Conservation (phyloP, 768 basidiomycete genomes). For the Pisolithus microcarpus region DNA sequence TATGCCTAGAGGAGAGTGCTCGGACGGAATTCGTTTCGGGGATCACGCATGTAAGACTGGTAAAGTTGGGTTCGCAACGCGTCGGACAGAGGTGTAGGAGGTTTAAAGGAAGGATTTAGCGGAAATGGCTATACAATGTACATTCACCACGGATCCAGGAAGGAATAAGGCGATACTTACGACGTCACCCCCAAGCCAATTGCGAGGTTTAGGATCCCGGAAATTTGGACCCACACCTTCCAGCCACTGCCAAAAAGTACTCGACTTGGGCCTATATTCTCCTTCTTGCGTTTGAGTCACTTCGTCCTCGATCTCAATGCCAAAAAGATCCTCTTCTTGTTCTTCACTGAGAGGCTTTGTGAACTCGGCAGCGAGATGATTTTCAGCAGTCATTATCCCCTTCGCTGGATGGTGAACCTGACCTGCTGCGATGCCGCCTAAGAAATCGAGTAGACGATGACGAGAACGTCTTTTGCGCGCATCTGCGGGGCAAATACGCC, state of each 20-base stretch:
- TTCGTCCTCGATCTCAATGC: slow-evolving; percentile 5
- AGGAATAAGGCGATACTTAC: slow-evolving; percentile 35
- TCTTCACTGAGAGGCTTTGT: slow-evolving; percentile 5
- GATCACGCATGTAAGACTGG: slow-evolving; percentile 48
- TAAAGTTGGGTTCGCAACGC: slow-evolving; percentile 51
- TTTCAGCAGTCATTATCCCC: background rate
- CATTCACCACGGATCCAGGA: background rate
- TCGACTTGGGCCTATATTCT: slow-evolving; percentile 6
- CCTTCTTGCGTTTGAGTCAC: slow-evolving; percentile 3
- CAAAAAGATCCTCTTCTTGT: slow-evolving; percentile 11
- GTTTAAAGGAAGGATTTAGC: slow-evolving; percentile 76
- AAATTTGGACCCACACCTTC: slow-evolving; percentile 16
- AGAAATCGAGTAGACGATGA: slow-evolving; percentile 11
- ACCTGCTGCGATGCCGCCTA: slow-evolving; percentile 4
- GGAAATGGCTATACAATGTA: slow-evolving; percentile 62
- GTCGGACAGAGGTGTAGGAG: slow-evolving; percentile 71
- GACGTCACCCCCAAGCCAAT: slow-evolving; percentile 56
- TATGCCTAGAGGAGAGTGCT: slow-evolving; percentile 51
- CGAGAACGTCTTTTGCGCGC: slow-evolving; percentile 14
- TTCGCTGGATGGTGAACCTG: background rate
- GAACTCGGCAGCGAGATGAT: background rate
- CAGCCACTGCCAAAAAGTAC: slow-evolving; percentile 6
- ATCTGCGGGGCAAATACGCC: slow-evolving; percentile 5
- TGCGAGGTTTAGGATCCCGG: slow-evolving; percentile 34
- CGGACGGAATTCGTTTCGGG: slow-evolving; percentile 52